These are phyloP conservation scores for Pseudomonodictys pantanalensis DNA, from an alignment of 495 filamentous ascomycete species.

Conservation along the genomic window DNA sequence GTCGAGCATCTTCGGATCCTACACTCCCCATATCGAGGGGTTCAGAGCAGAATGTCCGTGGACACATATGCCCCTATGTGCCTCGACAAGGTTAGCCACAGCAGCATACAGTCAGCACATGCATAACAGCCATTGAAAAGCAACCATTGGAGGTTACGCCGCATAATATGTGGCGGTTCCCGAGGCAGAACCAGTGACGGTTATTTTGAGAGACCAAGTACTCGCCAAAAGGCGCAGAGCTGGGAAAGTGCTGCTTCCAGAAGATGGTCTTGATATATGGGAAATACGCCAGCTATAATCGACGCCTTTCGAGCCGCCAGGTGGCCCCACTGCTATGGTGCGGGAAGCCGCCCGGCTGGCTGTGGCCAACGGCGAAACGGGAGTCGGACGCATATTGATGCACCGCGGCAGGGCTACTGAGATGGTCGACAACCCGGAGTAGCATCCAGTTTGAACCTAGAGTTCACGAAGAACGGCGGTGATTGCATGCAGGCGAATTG, in stretches of 20 bases:
- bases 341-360: not conserved
- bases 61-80: not conserved
- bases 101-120: not conserved
- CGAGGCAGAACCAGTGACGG: not conserved
- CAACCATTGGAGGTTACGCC: not conserved
- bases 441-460: not conserved
- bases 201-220: not conserved
- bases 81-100: not conserved
- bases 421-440: not conserved
- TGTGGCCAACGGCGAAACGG: not conserved
- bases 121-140: not conserved
- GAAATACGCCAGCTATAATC: not conserved
- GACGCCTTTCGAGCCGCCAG: not conserved
- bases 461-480: no score
- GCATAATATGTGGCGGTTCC: not conserved
- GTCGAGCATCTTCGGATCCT: no score
- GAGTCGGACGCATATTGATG: slow-evolving; percentile 8
- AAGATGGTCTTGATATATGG: no score
- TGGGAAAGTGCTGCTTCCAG: no score
- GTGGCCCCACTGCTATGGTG: not conserved
- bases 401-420: slow-evolving; percentile 18
- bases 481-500: no score
- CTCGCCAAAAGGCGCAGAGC: no score
- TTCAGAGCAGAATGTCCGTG: not conserved
- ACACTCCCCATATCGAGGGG: no score